Evolutionary conservation across 2,329 filamentous ascomycete genomes (phyloP), one percentile per base, ranked within the genome.

Genomic region (Tolypocladium ophioglossoides): DNA sequence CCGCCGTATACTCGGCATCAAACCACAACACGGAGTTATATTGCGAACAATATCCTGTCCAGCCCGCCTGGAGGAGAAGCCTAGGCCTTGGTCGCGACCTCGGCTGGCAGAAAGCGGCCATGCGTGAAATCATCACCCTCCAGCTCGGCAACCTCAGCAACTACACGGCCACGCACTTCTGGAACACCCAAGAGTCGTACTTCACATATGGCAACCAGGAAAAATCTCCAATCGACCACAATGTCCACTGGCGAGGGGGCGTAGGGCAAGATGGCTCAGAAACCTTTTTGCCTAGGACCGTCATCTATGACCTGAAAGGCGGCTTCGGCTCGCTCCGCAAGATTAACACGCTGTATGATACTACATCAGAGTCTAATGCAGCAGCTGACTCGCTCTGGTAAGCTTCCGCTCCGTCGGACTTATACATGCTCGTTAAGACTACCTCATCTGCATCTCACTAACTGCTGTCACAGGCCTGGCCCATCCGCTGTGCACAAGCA

Each of bases 161-260:
- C 70, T 95, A 96, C 65, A 75, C 95, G 24, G 91, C 87, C 34
- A 95, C 91, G 0, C 94, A 99, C 74, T 99, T 96, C 70, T 99
- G 94, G 94, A 99, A 99, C 64, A 78, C 88, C 7, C 92, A 96
- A 87, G 94, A 99, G 77, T 96, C 92, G 1, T 99, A 99, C 72
- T 97, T 97, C 67, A 96, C 91, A 16, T 97, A 96, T 65, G 78
- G 77, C 2, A 74, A 80, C 48, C 57, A 70, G n/a, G 64, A 68
- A 12, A 56, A 63, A 16, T 62, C 69, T 0, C 57, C 57, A 2
- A 58, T 74, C 1, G 68, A 74, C 46, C 76, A 85, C 58, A 76
- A 88, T 66, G 77, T 97, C 51, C 90, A 95, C 68, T 99, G 96
- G 73, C 81, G 92, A 18, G 79, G 88, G 0, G 94, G 94, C 3